Percentiles rank a stretch among this genome's conserved stretches.
phyloP scores from a whole-genome alignment of 805 yeast genomes.

The Starmerella floricola region DNA sequence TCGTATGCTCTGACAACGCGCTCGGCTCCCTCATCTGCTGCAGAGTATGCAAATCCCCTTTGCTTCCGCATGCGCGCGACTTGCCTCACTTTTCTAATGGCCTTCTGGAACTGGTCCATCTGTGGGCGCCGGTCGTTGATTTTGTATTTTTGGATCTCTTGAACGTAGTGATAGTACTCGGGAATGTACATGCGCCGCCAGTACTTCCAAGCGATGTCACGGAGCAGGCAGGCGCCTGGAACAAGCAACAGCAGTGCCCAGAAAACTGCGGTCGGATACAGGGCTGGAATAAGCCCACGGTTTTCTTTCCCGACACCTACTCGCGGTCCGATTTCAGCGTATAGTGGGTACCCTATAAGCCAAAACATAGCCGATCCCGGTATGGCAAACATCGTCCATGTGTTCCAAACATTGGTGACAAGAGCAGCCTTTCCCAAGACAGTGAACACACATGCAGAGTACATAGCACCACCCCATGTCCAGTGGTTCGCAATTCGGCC shows the following conservation, averaged over 20 bases:
- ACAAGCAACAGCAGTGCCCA: conserved; percentile 75
- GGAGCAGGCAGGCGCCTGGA: conserved; percentile 61
- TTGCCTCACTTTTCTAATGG: conserved; percentile 93
- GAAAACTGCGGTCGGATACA: conserved; percentile 65
- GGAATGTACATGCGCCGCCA: conserved; percentile 86
- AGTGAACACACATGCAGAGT: conserved; percentile 75
- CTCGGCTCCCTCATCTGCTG: conserved; percentile 89
- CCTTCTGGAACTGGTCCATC: conserved; percentile 91
- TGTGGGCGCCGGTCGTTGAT: conserved; percentile 92
- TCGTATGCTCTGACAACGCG: conserved; percentile 86
- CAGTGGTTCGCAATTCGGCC: conserved; percentile 79
- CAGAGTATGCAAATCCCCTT: conserved; percentile 97
- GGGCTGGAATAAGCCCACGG: conserved; percentile 60
- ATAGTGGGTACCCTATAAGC: conserved; percentile 77
- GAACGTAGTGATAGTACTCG: conserved; percentile 86
- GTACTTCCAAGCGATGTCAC: conserved; percentile 92
- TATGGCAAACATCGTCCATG: conserved; percentile 78
- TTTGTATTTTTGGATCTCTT: conserved; percentile 90
- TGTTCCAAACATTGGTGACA: conserved; percentile 87
- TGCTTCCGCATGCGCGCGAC: conserved; percentile 97
- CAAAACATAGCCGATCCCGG: conserved; percentile 86
- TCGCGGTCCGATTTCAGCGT: conserved; percentile 73
- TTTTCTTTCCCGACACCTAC: conserved; percentile 74
- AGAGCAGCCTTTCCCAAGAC: conserved; percentile 92
- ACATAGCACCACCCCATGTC: conserved; percentile 88